phyloP scores from a whole-genome alignment of 164 flowering plant genomes.

The Dillenia suffruticosa region DNA sequence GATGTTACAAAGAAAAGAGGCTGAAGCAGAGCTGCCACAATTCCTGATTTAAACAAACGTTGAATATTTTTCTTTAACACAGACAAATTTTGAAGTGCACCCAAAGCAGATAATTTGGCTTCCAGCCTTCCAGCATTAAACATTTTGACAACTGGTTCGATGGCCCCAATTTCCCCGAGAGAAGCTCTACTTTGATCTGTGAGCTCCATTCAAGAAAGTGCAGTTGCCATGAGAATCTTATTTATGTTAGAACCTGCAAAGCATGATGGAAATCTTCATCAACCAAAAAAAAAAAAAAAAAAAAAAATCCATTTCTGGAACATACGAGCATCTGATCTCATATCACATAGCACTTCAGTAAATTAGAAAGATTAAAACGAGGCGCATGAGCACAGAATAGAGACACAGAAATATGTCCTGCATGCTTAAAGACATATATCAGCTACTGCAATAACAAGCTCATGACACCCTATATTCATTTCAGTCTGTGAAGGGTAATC shows the following conservation, averaged over 20 bases:
- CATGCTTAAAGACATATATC: no score
- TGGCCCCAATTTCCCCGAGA: slow-evolving; percentile 72
- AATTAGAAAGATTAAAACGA: no score
- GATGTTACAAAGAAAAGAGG: slow-evolving; percentile 94
- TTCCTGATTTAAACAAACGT: slow-evolving; percentile 46
- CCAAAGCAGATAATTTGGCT: slow-evolving; percentile 72
- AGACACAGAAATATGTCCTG: no score
- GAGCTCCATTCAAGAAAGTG: slow-evolving; percentile 77
- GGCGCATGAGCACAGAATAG: no score
- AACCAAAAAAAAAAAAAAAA: no score
- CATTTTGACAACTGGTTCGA: slow-evolving; percentile 68
- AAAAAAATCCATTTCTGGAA: no score
- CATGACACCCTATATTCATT: no score
- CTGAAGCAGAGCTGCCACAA: slow-evolving; percentile 60
- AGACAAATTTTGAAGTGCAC: slow-evolving; percentile 63
- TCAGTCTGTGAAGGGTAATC: no score
- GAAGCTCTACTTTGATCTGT: slow-evolving; percentile 58
- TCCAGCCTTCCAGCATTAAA: slow-evolving; percentile 75
- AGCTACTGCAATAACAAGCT: no score
- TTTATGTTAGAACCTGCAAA: slow-evolving; percentile 82
- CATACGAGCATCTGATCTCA: no score
- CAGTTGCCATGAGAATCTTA: slow-evolving; percentile 85
- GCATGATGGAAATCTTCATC: background rate
- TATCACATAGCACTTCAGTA: no score
- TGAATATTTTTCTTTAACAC: slow-evolving; percentile 39